phyloP scores from a whole-genome alignment of 306 rosid species.

The Malus orientalis region DNA sequence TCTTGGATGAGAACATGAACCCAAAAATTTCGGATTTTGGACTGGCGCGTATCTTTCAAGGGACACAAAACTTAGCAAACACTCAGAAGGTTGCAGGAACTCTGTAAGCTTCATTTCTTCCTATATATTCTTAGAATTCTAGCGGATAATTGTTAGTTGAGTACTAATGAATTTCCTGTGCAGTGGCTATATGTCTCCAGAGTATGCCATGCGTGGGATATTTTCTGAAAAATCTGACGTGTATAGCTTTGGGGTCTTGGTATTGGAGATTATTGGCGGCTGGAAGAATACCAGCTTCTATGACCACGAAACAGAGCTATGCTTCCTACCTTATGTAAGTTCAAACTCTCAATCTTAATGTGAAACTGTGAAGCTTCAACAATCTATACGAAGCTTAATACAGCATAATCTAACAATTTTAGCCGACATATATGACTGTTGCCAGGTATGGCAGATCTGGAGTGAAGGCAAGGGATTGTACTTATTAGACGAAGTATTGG shows the following conservation, averaged over 20 bases:
- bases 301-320: not conserved
- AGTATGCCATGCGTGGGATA: not conserved
- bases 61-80: not conserved
- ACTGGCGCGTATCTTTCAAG: not conserved
- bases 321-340: not conserved
- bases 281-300: not conserved
- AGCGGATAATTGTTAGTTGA: not conserved
- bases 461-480: not conserved
- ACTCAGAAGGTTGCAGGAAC: not conserved
- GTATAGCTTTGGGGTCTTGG: not conserved
- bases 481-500: not conserved
- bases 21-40: not conserved
- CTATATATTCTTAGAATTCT: not conserved
- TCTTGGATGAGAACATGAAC: not conserved
- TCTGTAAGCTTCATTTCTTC: not conserved
- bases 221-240: not conserved
- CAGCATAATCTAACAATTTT: not conserved
- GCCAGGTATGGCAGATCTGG: conserved; percentile 6
- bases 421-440: not conserved
- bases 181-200: not conserved
- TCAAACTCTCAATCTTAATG: not conserved
- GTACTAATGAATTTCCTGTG: not conserved
- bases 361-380: not conserved
- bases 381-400: not conserved
- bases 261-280: not conserved